phyloP scores from a whole-genome alignment of 192 early-diverging fungal genomes.

The Polychytrium aggregatum region DNA sequence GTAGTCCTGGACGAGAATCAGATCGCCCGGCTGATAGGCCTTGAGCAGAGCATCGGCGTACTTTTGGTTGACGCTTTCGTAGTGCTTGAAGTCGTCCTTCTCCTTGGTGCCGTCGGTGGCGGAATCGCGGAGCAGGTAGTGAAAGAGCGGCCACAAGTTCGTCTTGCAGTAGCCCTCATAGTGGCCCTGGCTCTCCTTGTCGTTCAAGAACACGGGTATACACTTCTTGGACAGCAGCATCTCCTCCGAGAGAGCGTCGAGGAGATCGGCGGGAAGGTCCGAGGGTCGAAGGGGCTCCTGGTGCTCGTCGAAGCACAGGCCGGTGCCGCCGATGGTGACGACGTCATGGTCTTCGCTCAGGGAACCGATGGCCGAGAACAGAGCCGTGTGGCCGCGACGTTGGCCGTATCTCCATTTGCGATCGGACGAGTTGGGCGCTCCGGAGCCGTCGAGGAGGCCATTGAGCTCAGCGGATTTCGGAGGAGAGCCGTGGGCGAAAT shows the following conservation, averaged over 20 bases:
- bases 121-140: slow-evolving; percentile 84
- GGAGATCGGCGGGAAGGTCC: slow-evolving; percentile 35
- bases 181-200: slow-evolving; percentile 59
- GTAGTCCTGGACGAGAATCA: slow-evolving; percentile 40
- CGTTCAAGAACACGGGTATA: slow-evolving; percentile 71
- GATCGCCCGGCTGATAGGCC: slow-evolving; percentile 58
- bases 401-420: too few species aligned
- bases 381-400: slow-evolving; percentile 80
- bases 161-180: slow-evolving; percentile 98
- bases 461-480: too few species aligned
- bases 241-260: slow-evolving; percentile 36
- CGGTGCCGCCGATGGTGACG: slow-evolving; percentile 66
- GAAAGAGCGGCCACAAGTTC: slow-evolving; percentile 95
- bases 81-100: slow-evolving; percentile 62
- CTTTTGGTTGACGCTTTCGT: slow-evolving; percentile 65
- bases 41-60: slow-evolving; percentile 64
- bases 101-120: slow-evolving; percentile 53
- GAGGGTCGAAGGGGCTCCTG: slow-evolving; percentile 44
- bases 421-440: too few species aligned
- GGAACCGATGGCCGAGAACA: slow-evolving; percentile 73
- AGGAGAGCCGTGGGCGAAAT: too few species aligned
- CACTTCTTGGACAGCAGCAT: slow-evolving; percentile 43
- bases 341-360: slow-evolving; percentile 48
- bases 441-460: too few species aligned
- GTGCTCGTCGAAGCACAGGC: slow-evolving; percentile 42